These are phyloP conservation scores for Eucalyptus cloeziana DNA, from an alignment of 345 rosid genomes.

Conservation along the genomic window DNA sequence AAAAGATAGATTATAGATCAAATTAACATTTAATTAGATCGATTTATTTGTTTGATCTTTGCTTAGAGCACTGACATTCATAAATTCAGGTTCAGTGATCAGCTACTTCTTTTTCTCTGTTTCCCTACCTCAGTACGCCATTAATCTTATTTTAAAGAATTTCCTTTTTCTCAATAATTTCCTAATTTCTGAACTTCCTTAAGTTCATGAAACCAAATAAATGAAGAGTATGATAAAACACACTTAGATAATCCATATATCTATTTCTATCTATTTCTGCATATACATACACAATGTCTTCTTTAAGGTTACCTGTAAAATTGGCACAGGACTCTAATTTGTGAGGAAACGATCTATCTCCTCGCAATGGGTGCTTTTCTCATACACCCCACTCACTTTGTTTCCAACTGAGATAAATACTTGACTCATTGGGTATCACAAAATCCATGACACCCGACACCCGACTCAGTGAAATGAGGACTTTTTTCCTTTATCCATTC, in stretches of 20 bases:
- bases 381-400: background rate
- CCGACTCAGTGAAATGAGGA: background rate
- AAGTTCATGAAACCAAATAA: background rate
- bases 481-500: background rate
- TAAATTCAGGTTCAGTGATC: accelerated
- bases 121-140: background rate
- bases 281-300: background rate
- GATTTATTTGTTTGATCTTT: background rate
- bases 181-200: background rate
- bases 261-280: background rate
- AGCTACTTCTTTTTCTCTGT: background rate
- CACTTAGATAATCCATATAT: background rate
- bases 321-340: background rate
- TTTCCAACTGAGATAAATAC: background rate
- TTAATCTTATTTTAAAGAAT: background rate
- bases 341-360: background rate
- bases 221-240: background rate
- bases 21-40: background rate
- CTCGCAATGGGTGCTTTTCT: background rate
- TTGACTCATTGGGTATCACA: background rate
- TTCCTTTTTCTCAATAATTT: background rate
- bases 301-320: background rate
- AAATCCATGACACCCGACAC: background rate
- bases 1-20: background rate
- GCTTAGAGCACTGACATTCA: accelerated